Conservation (phyloP, 1,284 basidiomycete species). For the Apiotrichum siamense region DNA sequence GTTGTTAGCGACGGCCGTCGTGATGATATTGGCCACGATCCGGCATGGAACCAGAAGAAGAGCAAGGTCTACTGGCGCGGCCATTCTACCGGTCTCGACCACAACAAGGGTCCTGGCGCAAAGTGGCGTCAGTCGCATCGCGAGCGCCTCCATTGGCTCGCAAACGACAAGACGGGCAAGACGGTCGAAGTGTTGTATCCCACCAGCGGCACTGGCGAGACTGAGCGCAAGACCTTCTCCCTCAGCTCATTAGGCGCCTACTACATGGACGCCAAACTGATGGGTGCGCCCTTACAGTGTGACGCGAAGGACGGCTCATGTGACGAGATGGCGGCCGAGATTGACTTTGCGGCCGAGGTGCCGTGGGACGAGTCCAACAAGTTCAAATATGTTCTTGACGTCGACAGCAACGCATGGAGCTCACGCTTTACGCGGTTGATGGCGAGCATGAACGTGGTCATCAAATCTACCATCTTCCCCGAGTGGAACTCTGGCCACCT, state of each 20-base stretch:
- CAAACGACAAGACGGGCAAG: constrained; percentile 32
- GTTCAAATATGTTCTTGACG: constrained; percentile 49
- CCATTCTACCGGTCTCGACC: constrained; percentile 41
- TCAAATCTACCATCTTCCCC: constrained; percentile 48
- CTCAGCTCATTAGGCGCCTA: constrained; percentile 35
- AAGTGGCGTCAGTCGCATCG: constrained; percentile 45
- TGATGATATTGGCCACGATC: constrained; percentile 45
- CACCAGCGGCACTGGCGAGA: constrained; percentile 33
- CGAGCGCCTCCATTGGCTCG: constrained; percentile 45
- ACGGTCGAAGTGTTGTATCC: constrained; percentile 33
- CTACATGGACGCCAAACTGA: constrained; percentile 46
- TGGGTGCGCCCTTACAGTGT: constrained; percentile 45
- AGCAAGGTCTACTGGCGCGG: constrained; percentile 49
- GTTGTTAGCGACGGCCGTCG: constrained; percentile 42
- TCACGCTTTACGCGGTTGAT: constrained; percentile 48
- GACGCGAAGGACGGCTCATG: constrained; percentile 46
- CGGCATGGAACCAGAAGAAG: constrained; percentile 41
- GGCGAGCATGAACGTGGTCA: constrained; percentile 44
- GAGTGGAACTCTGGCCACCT: constrained; percentile 47
- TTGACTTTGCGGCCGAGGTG: constrained; percentile 41
- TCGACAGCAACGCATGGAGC: constrained; percentile 48
- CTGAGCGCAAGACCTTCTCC: constrained; percentile 28
- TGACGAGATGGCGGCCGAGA: constrained; percentile 43
- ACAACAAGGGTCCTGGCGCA: constrained; percentile 38
- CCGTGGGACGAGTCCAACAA: constrained; percentile 40